Base-by-base conservation (phyloP, 1,139 yeast genomes). In the Debaryomyces coudertii region DNA sequence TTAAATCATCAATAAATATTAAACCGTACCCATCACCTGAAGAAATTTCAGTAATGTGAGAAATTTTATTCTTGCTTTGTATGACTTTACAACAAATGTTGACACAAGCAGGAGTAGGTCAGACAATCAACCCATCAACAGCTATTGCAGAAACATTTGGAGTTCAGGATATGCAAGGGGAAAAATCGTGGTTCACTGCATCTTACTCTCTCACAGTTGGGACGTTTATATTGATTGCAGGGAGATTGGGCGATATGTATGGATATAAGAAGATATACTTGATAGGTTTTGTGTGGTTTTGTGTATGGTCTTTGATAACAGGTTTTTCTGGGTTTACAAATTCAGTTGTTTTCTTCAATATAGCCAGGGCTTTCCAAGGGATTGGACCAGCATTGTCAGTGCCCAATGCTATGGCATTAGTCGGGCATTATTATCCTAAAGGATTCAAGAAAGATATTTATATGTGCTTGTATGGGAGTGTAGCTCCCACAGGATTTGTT, bases 241-340 rank as follows among this genome's bases (percentile, higher is more conserved):
- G 90, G 8, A 72, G 84, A 40, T 56, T 83, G 18, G 89, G 89
- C n/a, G 89, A 84, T 57, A 61, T 81, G 52, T 73, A 69, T 54
- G 90, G 89, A 3, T 81, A 82, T 54, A 81, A 81, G 53, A 58
- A 47, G 31, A 53, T 81, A 47, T 77, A 72, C 53, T 45, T 81
- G 1, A 45, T 69, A 5, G 86, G 87, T 0, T 81, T 70, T 50
- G 40, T 61, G 2, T 73, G 82, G 77, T 65, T 71, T 31, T 66
- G 76, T 0, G 36, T 83, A 1, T 77, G 81, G 74, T 72, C 83
- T 3, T 53, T 82, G 36, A 53, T 80, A 3, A 65, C 74, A 3
- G 89, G 89, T 0, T 63, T 82, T 40, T 57, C 82, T 11, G 69
- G 61, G 2, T 82, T 74, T 55, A 61, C 79, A 7, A 54, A 58